phyloP scores from a whole-genome alignment of 495 filamentous ascomycete species.

The Hypomontagnella monticulosa region DNA sequence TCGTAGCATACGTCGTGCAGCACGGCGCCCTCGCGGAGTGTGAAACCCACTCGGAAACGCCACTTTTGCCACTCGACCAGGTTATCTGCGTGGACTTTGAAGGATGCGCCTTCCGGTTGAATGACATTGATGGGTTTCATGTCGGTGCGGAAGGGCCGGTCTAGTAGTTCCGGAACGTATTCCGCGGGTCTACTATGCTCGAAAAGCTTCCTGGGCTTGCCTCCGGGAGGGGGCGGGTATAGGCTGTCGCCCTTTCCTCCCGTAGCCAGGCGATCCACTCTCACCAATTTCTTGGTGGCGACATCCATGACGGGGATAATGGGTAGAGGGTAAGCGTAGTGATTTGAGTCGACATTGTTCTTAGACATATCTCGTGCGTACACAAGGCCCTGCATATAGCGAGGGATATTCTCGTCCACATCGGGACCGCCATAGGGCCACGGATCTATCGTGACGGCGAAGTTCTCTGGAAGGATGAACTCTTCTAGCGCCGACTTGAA shows the following conservation, averaged over 20 bases:
- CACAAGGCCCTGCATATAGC: conserved; percentile 59
- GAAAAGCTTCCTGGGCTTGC: conserved; percentile 51
- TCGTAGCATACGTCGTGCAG: conserved; percentile 78
- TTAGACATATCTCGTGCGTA: conserved; percentile 60
- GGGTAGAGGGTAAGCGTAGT: conserved; percentile 66
- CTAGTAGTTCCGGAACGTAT: conserved; percentile 63
- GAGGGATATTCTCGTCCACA: conserved; percentile 62
- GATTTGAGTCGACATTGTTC: conserved; percentile 62
- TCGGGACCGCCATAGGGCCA: conserved; percentile 76
- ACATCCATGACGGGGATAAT: conserved; percentile 66
- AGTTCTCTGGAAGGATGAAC: conserved; percentile 69
- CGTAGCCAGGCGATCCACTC: conserved; percentile 64
- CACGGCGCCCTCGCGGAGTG: conserved; percentile 73
- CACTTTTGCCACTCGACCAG: conserved; percentile 76
- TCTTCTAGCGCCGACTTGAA: conserved; percentile 69
- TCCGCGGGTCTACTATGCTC: conserved; percentile 56
- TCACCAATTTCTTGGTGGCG: conserved; percentile 59
- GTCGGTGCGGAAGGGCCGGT: conserved; percentile 55
- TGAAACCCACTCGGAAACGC: conserved; percentile 78
- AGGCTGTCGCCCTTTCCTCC: conserved; percentile 45
- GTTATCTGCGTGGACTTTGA: conserved; percentile 55
- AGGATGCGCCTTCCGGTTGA: conserved; percentile 64
- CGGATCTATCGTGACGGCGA: conserved; percentile 73
- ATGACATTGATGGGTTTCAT: conserved; percentile 61
- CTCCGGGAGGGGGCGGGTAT: conserved; percentile 20